Evolutionary conservation across 352 stramenopile species (phyloP).

Genomic region (Globisporangium spinosum): DNA sequence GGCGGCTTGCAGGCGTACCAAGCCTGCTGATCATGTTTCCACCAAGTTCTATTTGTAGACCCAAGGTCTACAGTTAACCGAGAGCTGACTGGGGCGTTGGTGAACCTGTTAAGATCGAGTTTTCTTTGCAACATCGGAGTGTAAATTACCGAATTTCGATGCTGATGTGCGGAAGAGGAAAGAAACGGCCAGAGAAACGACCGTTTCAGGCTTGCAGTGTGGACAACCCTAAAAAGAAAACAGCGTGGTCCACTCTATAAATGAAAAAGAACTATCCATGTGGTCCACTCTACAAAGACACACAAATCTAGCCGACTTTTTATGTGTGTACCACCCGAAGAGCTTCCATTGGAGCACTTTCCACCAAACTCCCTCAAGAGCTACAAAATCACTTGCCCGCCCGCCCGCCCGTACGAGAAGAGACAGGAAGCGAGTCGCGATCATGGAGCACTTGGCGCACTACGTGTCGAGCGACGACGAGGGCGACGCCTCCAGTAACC

Average conservation of each 20-base stretch:
- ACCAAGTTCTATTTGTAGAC: neutral
- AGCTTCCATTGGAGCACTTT: constrained; percentile 3
- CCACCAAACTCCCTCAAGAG: neutral
- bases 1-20: neutral
- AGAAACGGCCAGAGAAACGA: neutral
- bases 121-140: neutral
- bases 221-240: neutral
- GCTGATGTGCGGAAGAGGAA: no score
- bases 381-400: neutral
- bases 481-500: neutral
- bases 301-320: neutral
- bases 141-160: neutral
- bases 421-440: constrained; percentile 9
- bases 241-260: neutral
- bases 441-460: constrained; percentile 43
- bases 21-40: neutral
- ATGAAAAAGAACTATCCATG: neutral
- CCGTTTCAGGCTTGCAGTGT: neutral
- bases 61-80: no score
- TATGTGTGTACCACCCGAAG: neutral
- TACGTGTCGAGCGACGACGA: constrained; percentile 59
- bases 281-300: neutral
- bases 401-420: neutral
- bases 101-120: neutral
- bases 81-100: no score